Evolutionary conservation across 2,329 filamentous ascomycete species (phyloP).

Genomic region (Dothideomycetidae sp.): DNA sequence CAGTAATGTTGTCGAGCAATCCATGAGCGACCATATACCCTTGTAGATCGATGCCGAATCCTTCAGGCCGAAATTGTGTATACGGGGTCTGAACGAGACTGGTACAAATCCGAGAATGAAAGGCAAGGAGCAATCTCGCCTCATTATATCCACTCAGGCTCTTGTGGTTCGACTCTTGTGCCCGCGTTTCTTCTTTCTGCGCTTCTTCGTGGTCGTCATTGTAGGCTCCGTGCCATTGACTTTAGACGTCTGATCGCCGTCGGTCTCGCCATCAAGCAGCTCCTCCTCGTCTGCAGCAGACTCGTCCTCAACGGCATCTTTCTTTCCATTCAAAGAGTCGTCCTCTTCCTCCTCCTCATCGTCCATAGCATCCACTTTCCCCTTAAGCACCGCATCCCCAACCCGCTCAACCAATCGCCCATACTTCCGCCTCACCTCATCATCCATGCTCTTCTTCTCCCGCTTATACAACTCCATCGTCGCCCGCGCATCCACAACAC

Average conservation of each 20-base stretch:
- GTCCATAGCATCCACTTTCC: slow-evolving; percentile 14
- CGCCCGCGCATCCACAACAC: slow-evolving; percentile 65
- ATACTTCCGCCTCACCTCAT: slow-evolving; percentile 59
- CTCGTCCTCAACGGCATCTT: slow-evolving; percentile 10
- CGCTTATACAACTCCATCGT: slow-evolving; percentile 79
- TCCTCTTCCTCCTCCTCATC: slow-evolving; percentile 17
- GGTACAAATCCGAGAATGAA: no score
- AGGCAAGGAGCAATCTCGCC: neutral
- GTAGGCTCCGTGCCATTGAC: slow-evolving; percentile 13
- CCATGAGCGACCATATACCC: slow-evolving; percentile 4
- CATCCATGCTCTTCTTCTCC: slow-evolving; percentile 74
- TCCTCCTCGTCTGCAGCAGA: slow-evolving; percentile 16
- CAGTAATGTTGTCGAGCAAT: slow-evolving; percentile 2
- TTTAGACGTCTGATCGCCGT: slow-evolving; percentile 3
- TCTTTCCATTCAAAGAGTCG: no score
- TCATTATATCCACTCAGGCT: slow-evolving; percentile 5
- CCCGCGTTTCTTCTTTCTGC: slow-evolving; percentile 19
- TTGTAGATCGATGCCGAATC: slow-evolving; percentile 4
- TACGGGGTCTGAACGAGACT: no score
- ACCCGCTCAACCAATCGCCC: slow-evolving; percentile 18
- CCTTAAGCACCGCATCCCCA: slow-evolving; percentile 11
- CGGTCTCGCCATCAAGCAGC: slow-evolving; percentile 19
- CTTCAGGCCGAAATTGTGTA: no score
- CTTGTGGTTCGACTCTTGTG: slow-evolving; percentile 24
- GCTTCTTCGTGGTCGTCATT: slow-evolving; percentile 13